Base-by-base conservation (phyloP, 352 stramenopile species). In the Globisporangium polare region DNA sequence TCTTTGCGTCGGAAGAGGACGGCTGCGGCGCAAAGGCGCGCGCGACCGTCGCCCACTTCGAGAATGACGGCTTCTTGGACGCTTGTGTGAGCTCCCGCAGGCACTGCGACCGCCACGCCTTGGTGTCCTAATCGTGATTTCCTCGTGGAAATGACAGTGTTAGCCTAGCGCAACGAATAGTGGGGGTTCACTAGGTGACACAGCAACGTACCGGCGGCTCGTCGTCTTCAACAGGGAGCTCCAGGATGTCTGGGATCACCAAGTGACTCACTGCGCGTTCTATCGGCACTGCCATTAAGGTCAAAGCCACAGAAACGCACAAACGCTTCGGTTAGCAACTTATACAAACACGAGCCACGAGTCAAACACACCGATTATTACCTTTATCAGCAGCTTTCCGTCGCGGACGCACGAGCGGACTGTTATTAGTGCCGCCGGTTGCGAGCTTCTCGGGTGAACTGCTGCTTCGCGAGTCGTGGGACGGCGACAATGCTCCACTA, bases 11-110 rank as follows among this genome's bases (percentile, higher is more conserved):
- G 2, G 18, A 18, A 10, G 15, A 22, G 13, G 41, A 37, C 2
- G 56, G 29, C 18, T 45, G 31, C 13, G 52, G 43, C 0, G 61
- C 29, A 37, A 86, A 83, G 8, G 62, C 77, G 24, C 77, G 68
- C 5, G 74, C 75, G n/a, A 84, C 15, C 0, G 60, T 69, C 1
- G 65, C 71, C 68, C 64, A 84, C 24, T 82, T 83, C 13, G 65
- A 51, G 57, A 86, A 69, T 8, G 66, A 58, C 6, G 73, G 67
- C 56, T 75, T 75, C 8, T 65, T 77, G 4, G 27, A 15, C 0
- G 68, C 41, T 2, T 27, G 18, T 17, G 67, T 60, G 17, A 86
- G 62, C 7, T 70, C 70, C 35, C 75, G 70, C 13, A 86, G 31
- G 17, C 77, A 84, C 22, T 69, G 58, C 18, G 71, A 51, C 17